A percentile compares a stretch with the other conserved stretches of the same genome.
phyloP scores from a whole-genome alignment of 495 filamentous ascomycete species.

The Penicillium simplicissimum region DNA sequence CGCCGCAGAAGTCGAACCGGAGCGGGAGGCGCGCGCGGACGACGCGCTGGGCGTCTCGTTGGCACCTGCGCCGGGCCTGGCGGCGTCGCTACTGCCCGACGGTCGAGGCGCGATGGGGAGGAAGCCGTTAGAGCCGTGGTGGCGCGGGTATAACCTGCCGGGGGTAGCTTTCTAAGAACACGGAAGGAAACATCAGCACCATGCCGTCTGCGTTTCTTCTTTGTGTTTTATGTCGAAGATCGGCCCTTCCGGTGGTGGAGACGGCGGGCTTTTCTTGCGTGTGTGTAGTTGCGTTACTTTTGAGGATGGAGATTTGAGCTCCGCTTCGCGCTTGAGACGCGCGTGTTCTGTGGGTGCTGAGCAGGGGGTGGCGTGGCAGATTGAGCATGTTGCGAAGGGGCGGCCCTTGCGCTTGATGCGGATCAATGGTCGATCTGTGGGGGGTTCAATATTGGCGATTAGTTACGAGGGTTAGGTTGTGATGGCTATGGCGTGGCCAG shows the following conservation, averaged over 20 bases:
- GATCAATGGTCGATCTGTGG: conserved; percentile 79
- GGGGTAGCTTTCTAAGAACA: conserved; percentile 39
- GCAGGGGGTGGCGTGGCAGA: conserved; percentile 89
- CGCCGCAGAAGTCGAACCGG: conserved; percentile 20
- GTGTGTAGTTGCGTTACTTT: conserved; percentile 37
- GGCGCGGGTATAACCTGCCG: conserved; percentile 34
- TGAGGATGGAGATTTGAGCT: conserved; percentile 55
- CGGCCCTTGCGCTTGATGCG: conserved; percentile 98
- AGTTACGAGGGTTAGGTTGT: conserved; percentile 1
- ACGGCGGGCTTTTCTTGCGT: conserved; percentile 18
- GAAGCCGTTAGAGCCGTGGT: conserved; percentile 31
- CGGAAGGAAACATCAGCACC: conserved; percentile 38
- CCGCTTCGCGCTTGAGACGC: conserved; percentile 92
- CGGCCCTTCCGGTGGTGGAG: conserved; percentile 22
- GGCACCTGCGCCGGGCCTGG: not conserved
- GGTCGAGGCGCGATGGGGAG: conserved; percentile 44
- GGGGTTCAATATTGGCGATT: conserved; percentile 1
- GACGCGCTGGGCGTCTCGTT: conserved; percentile 10
- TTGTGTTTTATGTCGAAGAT: conserved; percentile 18
- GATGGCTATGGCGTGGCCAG: not conserved
- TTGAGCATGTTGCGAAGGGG: conserved; percentile 92
- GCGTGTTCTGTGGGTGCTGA: conserved; percentile 87
- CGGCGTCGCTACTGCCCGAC: not conserved
- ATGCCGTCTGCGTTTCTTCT: conserved; percentile 29
- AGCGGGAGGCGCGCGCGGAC: conserved; percentile 18